Base-by-base conservation (phyloP, 2,329 filamentous ascomycete genomes). In the Paraphoma chrysanthemicola region DNA sequence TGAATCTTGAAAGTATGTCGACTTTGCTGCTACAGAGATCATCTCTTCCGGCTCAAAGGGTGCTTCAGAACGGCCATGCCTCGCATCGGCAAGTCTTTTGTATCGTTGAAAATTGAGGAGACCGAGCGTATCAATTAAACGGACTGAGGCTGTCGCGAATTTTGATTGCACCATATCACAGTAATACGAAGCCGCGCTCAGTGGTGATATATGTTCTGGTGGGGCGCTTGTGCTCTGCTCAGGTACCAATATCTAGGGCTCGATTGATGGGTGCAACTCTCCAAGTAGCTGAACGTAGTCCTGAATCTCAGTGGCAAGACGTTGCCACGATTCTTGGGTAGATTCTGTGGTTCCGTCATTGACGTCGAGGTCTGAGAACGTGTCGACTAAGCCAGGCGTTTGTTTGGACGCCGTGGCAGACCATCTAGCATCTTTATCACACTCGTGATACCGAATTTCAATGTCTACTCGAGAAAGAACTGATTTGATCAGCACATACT, bases 241-340 rank as follows among this genome's bases (percentile, higher is more conserved):
- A 12, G 17, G 17, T 29, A 49, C 8, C 2, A 45, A 12, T 36
- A 49, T 14, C 11, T 14, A 48, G 12, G 45, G 39, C 23, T 54
- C 52, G 41, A 54, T 49, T 8, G 52, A 36, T 44, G 52, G 41
- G 29, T 49, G 52, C 23, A 53, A n/a, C 46, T 53, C 9, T 45
- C 57, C n/a, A 44, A 59, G 31, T 43, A 54, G 17, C 44, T 67
- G 9, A 17, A 51, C 29, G 45, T 54, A 54, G 12, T 54, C 52
- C 10, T 49, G 41, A 29, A 54, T 14, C 36, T 54, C 52, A 5
- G n/a, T 31, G 16, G 29, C 29, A 39, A 36, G 49, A 16, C 44
- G 33, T 2, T 49, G 12, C 23, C 48, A 33, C 1, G 52, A 44
- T 29, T 54, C 42, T 6, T 17, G 14, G 28, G 16, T 12, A 18